Base-by-base conservation (phyloP, 495 filamentous ascomycete species). In the Lophiostoma macrostomum region DNA sequence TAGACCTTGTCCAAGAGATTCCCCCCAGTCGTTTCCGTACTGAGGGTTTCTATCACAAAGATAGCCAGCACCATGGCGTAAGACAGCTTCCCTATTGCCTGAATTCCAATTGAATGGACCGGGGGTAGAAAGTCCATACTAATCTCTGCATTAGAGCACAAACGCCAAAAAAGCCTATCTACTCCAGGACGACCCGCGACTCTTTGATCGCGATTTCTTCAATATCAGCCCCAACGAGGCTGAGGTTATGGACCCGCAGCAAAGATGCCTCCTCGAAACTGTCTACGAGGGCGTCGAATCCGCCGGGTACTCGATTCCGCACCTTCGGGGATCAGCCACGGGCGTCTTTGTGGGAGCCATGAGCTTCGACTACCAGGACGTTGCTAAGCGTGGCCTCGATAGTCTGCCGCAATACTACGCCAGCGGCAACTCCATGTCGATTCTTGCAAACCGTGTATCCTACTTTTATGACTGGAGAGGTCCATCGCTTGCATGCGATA, bases 261-360 rank as follows among this genome's bases (percentile, higher is more conserved):
- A 55, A 35, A 19, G 52, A 16, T 2, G 29, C 8, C 41, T 55
- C 10, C 13, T 55, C 8, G 52, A 55, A 18, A 55, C 52, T 3
- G 41, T 48, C 7, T 55, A 55, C 20, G 42, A 55, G 13, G 41
- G 22, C 11, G 18, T 55, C 7, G 41, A 48, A 23, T 7, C 23
- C 7, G 52, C 30, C 3, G 52, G 52, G 0, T 28, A 30, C 10
- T 7, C 52, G 1, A 18, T 55, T 10, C n/a, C 38, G 13, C 6
- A 2, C 7, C 42, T 55, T 1, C 16, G 27, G 28, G 52, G 52
- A 2, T 48, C 42, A 1, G 10, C 28, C 8, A 55, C 52, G 1
- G 52, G 23, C 14, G 42, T 55, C 0, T 55, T 20, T 22, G 43
- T 48, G 1, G 52, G 52, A 80, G 10, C 14, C 14, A 47, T 48